Base-by-base conservation (phyloP, 2,329 filamentous ascomycete genomes). In the Coniella lustricola region DNA sequence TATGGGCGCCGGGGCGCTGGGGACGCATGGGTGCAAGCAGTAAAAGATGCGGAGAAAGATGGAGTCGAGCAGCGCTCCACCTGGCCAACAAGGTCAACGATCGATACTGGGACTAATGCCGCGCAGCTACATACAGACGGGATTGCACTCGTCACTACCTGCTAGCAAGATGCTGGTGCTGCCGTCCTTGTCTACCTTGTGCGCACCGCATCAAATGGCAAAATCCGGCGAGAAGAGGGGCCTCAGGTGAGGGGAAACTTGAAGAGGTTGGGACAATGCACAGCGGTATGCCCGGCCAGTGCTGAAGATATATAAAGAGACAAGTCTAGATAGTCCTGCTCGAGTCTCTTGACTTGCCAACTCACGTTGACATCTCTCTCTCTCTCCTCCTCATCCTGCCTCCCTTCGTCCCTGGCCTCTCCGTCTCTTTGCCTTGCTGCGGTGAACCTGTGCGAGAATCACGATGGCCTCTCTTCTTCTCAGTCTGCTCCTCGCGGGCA, bases 401-500 rank as follows among this genome's bases (percentile, higher is more conserved):
- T n/a, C n/a, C n/a, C n/a, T n/a, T n/a, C n/a, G n/a, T n/a, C n/a
- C n/a, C n/a, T n/a, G n/a, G 17, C 21, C 38, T 20, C 20, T 25
- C 13, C 38, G 10, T 41, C 14, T 29, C 25, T 10, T 29, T 29
- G 25, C 25, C 25, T 29, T 29, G 25, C 25, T 5, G 5, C 25
- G 25, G 25, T 29, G 25, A 5, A 10, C 10, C 25, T 29, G 5
- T 29, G 25, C 10, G 25, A 5, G 25, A 29, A 29, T 18, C 31
- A 20, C 21, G 16, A 49, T 49, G 47, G 41, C 38, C 14, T 43
- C 46, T 20, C 16, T 43, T 18, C 33, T 49, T 16, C 7, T 49
- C 14, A 25, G 18, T 29, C 47, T 49, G 47, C 47, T 49, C 34
- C 41, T 49, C 47, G 34, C 29, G 34, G 44, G 25, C 46, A 39